Evolutionary conservation across 371 early-diverging fungal species (phyloP), one percentile per base, ranked within the genome.

Genomic region (Actinomucor elegans): DNA sequence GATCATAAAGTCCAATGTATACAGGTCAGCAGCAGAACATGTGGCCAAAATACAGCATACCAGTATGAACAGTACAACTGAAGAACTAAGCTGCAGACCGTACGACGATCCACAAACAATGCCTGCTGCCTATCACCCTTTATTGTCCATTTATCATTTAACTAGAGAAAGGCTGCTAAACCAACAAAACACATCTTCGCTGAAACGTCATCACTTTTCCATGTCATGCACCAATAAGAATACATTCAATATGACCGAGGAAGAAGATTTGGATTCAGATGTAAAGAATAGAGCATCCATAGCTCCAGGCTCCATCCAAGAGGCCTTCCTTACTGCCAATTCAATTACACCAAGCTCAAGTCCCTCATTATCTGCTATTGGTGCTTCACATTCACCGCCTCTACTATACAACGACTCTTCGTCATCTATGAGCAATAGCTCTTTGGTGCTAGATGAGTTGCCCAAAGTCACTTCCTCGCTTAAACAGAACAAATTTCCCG

Each of bases 81-180:
- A 65, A n/a, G 86, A 88, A 46, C 52, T 75, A 23, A 63, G 10
- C 7, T 14, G n/a, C 21, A 53, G 23, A 20, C 28, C 15, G 2
- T 69, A 71, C 23, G 57, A 71, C n/a, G 77, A 73, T 32, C 77
- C 77, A 10, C 71, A 73, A 40, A 66, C 73, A 12, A 60, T 76
- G 0, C 77, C 77, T 10, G 73, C 71, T 27, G 77, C 73, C 0
- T 76, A 81, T 59, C 81, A 84, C 58, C 93, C 93, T 7, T 57
- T 91, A 26, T 65, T 92, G 14, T 91, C 91, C 43, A 83, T 95
- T 20, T 94, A 95, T 54, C 84, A 89, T 57, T 75, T 95, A 24
- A 92, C 92, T 6, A 69, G 71, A 42, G 94, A 95, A 73, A 82
- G 88, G 10, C 2, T 87, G 86, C 48, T 79, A 90, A 31, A 93